Percentiles rank a stretch among this genome's conserved stretches.
Evolutionary conservation across 345 rosid species (phyloP).

Genomic region (Reutealis trisperma): DNA sequence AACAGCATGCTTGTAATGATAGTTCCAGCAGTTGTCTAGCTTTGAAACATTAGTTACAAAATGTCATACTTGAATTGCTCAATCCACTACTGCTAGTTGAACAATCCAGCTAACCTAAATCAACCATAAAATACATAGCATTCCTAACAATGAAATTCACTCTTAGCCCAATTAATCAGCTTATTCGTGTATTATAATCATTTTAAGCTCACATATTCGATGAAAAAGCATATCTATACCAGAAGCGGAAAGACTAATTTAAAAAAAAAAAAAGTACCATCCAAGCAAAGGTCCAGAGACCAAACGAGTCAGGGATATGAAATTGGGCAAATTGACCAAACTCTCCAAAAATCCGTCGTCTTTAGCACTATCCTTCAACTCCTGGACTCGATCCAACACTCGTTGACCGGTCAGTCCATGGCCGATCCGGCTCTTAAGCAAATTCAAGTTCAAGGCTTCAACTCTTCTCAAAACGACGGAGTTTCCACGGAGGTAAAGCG

Average conservation of each 20-base stretch:
- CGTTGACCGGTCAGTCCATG: constrained; percentile 23
- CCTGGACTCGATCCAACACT: constrained; percentile 20
- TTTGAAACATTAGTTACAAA: too few relatives aligned
- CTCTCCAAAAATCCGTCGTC: constrained; percentile 41
- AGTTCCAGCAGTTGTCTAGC: neutral
- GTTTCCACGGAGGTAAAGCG: constrained; percentile 53
- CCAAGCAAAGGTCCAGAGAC: constrained; percentile 88
- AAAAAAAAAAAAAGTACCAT: constrained; percentile 47
- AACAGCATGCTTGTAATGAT: neutral
- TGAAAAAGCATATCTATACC: neutral
- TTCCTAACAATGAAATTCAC: too few relatives aligned
- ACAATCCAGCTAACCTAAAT: neutral
- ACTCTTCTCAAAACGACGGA: constrained; percentile 47
- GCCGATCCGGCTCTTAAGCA: constrained; percentile 27
- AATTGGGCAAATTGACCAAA: constrained; percentile 77
- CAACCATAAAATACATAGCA: neutral
- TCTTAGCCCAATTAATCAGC: too few relatives aligned
- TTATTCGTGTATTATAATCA: too few relatives aligned
- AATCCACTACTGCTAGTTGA: too few relatives aligned
- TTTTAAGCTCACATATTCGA: neutral
- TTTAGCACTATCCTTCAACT: constrained; percentile 21
- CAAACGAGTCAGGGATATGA: constrained; percentile 69
- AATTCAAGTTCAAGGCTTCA: constrained; percentile 47
- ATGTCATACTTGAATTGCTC: too few relatives aligned
- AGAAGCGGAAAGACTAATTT: neutral